Base-by-base conservation (phyloP, 1,139 yeast species). In the Blastobotrys persicus region DNA sequence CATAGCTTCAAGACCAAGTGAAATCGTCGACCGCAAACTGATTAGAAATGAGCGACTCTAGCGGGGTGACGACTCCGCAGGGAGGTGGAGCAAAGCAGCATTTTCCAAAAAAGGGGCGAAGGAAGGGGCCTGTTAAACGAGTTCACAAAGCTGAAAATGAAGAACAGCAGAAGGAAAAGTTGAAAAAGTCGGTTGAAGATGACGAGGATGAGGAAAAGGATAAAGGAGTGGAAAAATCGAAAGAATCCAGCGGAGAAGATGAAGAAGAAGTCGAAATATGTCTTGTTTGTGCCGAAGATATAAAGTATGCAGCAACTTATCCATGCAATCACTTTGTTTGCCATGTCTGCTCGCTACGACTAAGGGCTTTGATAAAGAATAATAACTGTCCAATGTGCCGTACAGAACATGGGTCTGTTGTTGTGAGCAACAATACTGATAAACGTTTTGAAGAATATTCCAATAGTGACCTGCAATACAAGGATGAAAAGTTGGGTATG, bases 261-360 rank as follows among this genome's bases (percentile, higher is more conserved):
- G 44, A 17, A 6, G 50, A 37, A 19, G 47, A 43, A 14, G 53
- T 38, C 23, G 80, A 77, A 23, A 67, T 73, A 23, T 91, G 98
- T 72, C 69, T 89, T 35, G 88, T 92, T 50, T 92, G 99, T 71
- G 95, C 98, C 1, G 85, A 87, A 45, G 73, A 71, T 40, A 75
- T 89, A 39, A 60, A 59, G 18, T 78, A 76, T 60, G 81, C 82
- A 2, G 87, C 96, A 0, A 66, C 85, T 13, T 79, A 92, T 2
- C 87, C 91, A 0, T 92, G 99, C 68, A 83, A 83, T 59, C 98
- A 92, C 64, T 76, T 76, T 19, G 82, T 91, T 0, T 92, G 99
- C 66, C 89, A 88, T 64, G 70, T 69, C 48, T 92, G 99, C 71
- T 76, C 89, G 0, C 79, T 91, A 59, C 76, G 97, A 57, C 88